These are phyloP conservation scores for Balansia obtecta DNA, from an alignment of 2,329 filamentous ascomycete genomes.

Conservation along the genomic window DNA sequence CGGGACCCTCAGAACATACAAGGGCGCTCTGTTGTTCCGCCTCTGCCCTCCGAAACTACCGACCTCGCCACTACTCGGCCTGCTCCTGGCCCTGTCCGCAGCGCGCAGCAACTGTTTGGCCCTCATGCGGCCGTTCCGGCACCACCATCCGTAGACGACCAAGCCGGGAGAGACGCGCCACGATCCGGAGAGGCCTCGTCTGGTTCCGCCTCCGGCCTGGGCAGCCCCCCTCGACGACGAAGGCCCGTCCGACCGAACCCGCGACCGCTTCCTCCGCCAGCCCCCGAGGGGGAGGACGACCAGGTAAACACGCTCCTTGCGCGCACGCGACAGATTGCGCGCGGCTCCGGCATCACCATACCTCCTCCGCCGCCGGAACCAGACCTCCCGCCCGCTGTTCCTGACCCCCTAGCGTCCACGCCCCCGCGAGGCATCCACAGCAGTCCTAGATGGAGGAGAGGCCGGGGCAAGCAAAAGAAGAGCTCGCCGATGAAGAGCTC, in stretches of 20 bases:
- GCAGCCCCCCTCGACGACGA: constrained; percentile 24
- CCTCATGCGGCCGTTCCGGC: background rate
- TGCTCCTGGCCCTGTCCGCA: background rate
- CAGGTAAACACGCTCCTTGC: constrained; percentile 20
- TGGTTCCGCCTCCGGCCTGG: constrained; percentile 18
- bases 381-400: constrained; percentile 47
- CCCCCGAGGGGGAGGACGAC: constrained; percentile 16
- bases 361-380: constrained; percentile 37
- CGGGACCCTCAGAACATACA: constrained; percentile 46
- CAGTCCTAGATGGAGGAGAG: constrained; percentile 37
- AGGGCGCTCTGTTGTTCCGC: constrained; percentile 25
- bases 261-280: constrained; percentile 34
- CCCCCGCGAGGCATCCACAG: constrained; percentile 48
- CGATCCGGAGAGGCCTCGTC: constrained; percentile 10
- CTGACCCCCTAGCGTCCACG: constrained; percentile 40
- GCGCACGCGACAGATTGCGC: constrained; percentile 16
- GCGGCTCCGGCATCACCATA: constrained; percentile 18
- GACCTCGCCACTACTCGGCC: constrained; percentile 7
- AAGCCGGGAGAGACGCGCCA: background rate
- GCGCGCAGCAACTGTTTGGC: background rate
- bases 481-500: constrained; percentile 31
- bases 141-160: background rate
- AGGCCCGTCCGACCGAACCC: constrained; percentile 32
- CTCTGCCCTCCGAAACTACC: constrained; percentile 17
- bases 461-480: constrained; percentile 22